These are phyloP conservation scores for Phytophthora tentaculata DNA, from an alignment of 352 stramenopile genomes.

Conservation along the genomic window DNA sequence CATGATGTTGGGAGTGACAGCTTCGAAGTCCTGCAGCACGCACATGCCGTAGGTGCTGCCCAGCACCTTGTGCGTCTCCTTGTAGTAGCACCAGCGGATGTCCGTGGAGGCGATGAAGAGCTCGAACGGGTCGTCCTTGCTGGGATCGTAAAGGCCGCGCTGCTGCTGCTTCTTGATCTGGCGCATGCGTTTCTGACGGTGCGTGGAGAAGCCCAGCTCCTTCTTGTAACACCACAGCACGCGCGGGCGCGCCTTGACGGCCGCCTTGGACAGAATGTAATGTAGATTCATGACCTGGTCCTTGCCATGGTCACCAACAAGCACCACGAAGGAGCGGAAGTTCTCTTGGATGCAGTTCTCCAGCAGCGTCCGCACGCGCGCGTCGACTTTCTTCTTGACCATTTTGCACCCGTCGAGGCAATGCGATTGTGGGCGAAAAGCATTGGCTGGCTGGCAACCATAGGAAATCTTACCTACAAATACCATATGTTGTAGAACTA, in stretches of 20 bases:
- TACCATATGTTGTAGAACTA: conserved; percentile 13
- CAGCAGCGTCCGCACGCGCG: conserved; percentile 97
- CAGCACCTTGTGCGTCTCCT: conserved; percentile 99
- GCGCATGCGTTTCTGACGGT: conserved; percentile 94
- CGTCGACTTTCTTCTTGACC: conserved; percentile 99
- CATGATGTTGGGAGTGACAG: conserved; percentile 99
- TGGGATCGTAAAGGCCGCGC: conserved; percentile 92
- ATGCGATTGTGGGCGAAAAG: conserved; percentile 27
- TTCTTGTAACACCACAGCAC: conserved; percentile 99
- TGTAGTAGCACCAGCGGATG: conserved; percentile 99
- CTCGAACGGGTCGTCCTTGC: conserved; percentile 97
- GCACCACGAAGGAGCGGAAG: conserved; percentile 97
- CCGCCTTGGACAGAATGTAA: conserved; percentile 97
- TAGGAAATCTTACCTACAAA: conserved; percentile 15
- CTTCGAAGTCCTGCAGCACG: conserved; percentile 99
- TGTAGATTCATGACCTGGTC: conserved; percentile 99
- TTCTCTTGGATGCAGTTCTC: conserved; percentile 97
- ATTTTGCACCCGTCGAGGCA: conserved; percentile 57
- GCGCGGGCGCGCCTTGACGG: conserved; percentile 94
- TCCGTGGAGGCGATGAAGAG: conserved; percentile 98
- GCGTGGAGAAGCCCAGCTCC: conserved; percentile 99
- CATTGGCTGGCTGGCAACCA: conserved; percentile 26
- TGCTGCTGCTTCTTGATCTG: conserved; percentile 96
- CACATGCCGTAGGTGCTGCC: conserved; percentile 98
- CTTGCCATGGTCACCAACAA: conserved; percentile 99